Evolutionary conservation across 345 rosid genomes (phyloP).

Genomic region (Citrus hindsii): DNA sequence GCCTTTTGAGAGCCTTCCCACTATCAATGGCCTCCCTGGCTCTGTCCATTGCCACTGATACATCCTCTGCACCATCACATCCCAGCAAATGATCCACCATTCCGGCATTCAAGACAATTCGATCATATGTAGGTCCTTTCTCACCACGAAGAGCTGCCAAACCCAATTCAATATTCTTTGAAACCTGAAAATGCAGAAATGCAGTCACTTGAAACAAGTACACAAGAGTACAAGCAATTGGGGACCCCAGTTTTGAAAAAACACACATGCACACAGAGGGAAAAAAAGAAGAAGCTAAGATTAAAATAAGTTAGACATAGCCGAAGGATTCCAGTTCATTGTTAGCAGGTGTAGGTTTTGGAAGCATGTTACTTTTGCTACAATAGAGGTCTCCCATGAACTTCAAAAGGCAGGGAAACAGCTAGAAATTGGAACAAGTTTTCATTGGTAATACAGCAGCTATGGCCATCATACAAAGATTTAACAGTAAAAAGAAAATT

Average conservation of each 20-base stretch:
- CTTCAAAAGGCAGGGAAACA: background rate
- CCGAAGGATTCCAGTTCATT: background rate
- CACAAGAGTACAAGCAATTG: background rate
- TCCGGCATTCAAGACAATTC: constrained; percentile 85
- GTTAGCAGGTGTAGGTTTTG: background rate
- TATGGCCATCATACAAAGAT: background rate
- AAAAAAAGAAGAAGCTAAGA: background rate
- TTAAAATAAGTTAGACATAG: background rate
- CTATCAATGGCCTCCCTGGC: constrained; percentile 92
- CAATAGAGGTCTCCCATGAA: background rate
- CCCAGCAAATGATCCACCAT: constrained; percentile 88
- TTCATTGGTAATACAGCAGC: background rate
- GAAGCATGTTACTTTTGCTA: background rate
- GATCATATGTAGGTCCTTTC: constrained; percentile 88
- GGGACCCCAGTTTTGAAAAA: background rate
- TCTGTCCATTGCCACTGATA: constrained; percentile 61
- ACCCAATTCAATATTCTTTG: constrained; percentile 88
- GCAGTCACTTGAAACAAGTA: background rate
- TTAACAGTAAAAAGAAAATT: constrained; percentile 11
- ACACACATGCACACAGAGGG: too few relatives aligned
- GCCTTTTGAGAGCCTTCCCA: constrained; percentile 72
- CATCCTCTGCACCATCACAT: constrained; percentile 78
- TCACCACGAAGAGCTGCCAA: constrained; percentile 72
- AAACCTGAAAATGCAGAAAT: constrained; percentile 36
- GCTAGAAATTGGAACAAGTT: background rate